phyloP scores from a whole-genome alignment of 2,329 filamentous ascomycete species.

The Venturia aucupariae region DNA sequence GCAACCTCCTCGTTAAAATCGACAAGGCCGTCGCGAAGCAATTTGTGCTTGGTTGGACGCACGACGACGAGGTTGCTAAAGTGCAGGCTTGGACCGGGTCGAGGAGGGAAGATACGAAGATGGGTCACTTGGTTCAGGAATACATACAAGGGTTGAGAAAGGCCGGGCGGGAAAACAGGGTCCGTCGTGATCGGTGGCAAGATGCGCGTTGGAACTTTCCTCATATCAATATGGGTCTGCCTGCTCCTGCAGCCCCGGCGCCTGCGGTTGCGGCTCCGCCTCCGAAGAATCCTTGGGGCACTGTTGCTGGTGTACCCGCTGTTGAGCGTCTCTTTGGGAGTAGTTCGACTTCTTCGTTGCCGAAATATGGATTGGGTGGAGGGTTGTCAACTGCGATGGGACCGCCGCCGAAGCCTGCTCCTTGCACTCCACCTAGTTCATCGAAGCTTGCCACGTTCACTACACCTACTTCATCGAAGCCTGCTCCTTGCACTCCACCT shows the following conservation, averaged over 20 bases:
- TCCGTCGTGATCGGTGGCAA: not conserved
- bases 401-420: not conserved
- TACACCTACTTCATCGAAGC: not conserved
- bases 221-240: not conserved
- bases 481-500: too few species aligned
- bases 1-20: not conserved
- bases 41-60: not conserved
- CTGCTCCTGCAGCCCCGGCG: not conserved
- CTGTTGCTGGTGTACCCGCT: not conserved
- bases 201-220: not conserved
- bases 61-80: not conserved
- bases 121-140: not conserved
- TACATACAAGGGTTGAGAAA: not conserved
- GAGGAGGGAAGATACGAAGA: not conserved
- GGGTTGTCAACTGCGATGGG: not conserved
- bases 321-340: not conserved
- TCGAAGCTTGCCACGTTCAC: not conserved
- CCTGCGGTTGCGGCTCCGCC: not conserved
- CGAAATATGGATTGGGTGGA: not conserved
- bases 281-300: not conserved
- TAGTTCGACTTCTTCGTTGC: not conserved
- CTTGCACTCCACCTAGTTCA: too few species aligned
- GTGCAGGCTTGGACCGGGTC: not conserved
- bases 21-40: not conserved
- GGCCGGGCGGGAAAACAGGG: not conserved